Base-by-base conservation (phyloP, 2,329 filamentous ascomycete genomes). In the Exophiala oligosperma region DNA sequence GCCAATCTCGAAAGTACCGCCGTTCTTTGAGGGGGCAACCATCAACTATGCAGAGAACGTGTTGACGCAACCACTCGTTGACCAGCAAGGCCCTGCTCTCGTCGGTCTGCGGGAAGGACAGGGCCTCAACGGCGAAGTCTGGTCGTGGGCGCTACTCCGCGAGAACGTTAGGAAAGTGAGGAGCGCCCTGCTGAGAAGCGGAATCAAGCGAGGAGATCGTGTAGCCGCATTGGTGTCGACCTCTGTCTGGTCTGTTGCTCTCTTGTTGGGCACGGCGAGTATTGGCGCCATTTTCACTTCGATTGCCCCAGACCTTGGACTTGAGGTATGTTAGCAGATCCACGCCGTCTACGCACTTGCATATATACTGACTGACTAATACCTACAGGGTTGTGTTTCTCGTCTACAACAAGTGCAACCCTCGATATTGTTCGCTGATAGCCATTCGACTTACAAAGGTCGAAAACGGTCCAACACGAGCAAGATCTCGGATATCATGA, bases 271-370 rank as follows among this genome's bases (percentile, higher is more conserved):
- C 9, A 67, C 69, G 17, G 73, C 73, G 4, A 71, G 69, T 17
- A 72, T 77, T 26, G 76, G 75, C 7, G 75, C 75, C 2, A 73
- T 78, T 43, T 78, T 74, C 66, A 76, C 74, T 1, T 74, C 69
- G 17, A 77, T 78, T 60, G 70, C 70, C 23, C 74, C 75, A 1
- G 76, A 77, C 59, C 68, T 77, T 35, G 76, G 76, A 1, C 62
- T 56, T 3, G 54, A 57, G 11, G 49, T 52, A 52, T 28, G 23
- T 49, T 32, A 12, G 14, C 47, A 14, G 21, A 21, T n/a, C 3
- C 17, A 26, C 11, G 47, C 12, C 23, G 12, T 12, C 44, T 12
- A 23, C 5, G 17, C 23, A 26, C 17, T 24, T 47, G 44, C 17
- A 12, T 5, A 23, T 43, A 4, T 43, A n/a, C 38, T 43, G 26